Evolutionary conservation across 2,329 filamentous ascomycete genomes (phyloP).

Genomic region (Penicillium capsulatum): DNA sequence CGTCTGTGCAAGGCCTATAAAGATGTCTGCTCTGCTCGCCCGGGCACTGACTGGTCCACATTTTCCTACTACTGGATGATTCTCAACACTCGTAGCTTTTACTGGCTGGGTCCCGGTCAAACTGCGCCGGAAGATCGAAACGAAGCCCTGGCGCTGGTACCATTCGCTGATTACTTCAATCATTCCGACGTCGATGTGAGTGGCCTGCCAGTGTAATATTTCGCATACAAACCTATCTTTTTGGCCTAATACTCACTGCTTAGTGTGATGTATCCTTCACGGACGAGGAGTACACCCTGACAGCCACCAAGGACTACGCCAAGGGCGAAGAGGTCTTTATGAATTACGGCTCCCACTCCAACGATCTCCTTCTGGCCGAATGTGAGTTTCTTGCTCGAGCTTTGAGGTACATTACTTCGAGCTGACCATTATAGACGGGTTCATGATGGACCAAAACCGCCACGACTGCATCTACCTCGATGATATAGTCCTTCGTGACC

Average conservation of each 20-base stretch:
- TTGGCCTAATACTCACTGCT: too few relatives aligned
- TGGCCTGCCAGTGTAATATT: too few relatives aligned
- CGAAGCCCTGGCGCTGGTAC: slow-evolving; percentile 45
- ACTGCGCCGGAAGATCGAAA: slow-evolving; percentile 38
- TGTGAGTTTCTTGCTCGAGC: slow-evolving; percentile 30
- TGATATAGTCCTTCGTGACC: slow-evolving; percentile 37
- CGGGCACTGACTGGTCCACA: slow-evolving; percentile 38
- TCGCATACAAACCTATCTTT: too few relatives aligned
- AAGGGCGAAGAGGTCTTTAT: slow-evolving; percentile 43
- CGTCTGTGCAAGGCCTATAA: slow-evolving; percentile 53
- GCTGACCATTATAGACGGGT: slow-evolving; percentile 36
- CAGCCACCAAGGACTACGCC: slow-evolving; percentile 33
- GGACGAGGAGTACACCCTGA: slow-evolving; percentile 33
- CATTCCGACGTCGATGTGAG: slow-evolving; percentile 42
- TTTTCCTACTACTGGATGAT: slow-evolving; percentile 59
- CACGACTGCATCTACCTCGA: slow-evolving; percentile 42
- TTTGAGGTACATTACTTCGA: not conserved
- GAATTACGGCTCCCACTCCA: slow-evolving; percentile 43
- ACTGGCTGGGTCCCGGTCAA: slow-evolving; percentile 48
- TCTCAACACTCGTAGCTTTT: slow-evolving; percentile 59
- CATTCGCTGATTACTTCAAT: slow-evolving; percentile 48
- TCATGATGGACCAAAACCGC: slow-evolving; percentile 39
- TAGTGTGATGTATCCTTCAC: slow-evolving; percentile 41
- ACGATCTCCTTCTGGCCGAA: slow-evolving; percentile 43
- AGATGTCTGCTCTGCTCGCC: slow-evolving; percentile 42